phyloP scores from a whole-genome alignment of 225 moss, liverwort and hornwort genomes.

The Pleurozium schreberi region DNA sequence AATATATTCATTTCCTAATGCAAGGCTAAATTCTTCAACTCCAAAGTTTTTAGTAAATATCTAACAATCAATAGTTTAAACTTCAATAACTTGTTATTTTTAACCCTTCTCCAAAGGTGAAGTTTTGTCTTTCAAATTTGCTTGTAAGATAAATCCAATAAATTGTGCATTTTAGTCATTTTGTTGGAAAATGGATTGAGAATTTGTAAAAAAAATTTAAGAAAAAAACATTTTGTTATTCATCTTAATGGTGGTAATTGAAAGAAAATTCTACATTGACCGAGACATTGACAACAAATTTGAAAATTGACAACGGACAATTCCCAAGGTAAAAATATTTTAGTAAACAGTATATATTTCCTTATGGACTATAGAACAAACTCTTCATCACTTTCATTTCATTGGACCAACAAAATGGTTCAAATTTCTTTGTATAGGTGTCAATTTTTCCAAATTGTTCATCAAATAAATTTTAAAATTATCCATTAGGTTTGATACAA shows the following conservation, averaged over 20 bases:
- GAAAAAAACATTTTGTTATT: neutral
- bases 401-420: neutral
- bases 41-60: neutral
- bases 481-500: neutral
- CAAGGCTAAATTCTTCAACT: neutral
- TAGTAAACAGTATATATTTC: neutral
- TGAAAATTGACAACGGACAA: neutral
- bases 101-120: neutral
- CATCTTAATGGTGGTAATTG: neutral
- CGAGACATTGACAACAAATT: neutral
- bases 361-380: neutral
- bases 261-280: no score
- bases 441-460: neutral
- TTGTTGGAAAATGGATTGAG: neutral
- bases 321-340: neutral
- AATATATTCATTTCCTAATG: neutral
- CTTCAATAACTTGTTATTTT: no score
- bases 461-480: neutral
- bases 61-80: fast-evolving
- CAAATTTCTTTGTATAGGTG: neutral
- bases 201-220: no score
- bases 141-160: no score
- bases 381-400: neutral
- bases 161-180: neutral
- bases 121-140: neutral